Percentiles rank a stretch among this genome's conserved stretches.
Evolutionary conservation across 331 rosid species (phyloP).

Genomic region (Ulmus americana): DNA sequence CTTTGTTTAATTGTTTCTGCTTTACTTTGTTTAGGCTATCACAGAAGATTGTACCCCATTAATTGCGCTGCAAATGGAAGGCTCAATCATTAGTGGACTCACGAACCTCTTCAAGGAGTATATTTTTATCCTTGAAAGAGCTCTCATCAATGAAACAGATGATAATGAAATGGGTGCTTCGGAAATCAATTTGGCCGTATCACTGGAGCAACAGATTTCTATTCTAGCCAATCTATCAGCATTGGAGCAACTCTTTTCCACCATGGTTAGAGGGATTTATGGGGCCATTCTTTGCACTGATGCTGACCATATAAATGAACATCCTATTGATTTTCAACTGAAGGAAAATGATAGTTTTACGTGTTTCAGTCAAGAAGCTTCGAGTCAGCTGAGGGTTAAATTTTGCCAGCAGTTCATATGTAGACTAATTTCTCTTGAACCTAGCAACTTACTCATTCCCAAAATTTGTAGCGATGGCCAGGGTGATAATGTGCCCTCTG

Average conservation of each 20-base stretch:
- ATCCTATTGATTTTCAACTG: conserved; percentile 23
- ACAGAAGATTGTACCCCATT: conserved; percentile 47
- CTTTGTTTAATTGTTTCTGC: background rate
- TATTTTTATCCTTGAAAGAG: conserved; percentile 40
- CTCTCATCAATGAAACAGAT: conserved; percentile 30
- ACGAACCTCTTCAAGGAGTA: conserved; percentile 48
- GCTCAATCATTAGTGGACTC: conserved; percentile 41
- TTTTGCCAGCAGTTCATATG: conserved; percentile 47
- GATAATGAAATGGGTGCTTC: conserved; percentile 27
- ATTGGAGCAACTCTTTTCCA: conserved; percentile 32
- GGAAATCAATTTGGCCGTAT: conserved; percentile 38
- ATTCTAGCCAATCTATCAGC: conserved; percentile 58
- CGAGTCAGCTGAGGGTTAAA: conserved; percentile 39
- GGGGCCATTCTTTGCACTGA: conserved; percentile 18
- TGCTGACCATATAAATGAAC: conserved; percentile 23
- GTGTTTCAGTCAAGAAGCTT: conserved; percentile 39
- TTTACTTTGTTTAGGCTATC: conserved; percentile 36
- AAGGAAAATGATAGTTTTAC: conserved; percentile 40
- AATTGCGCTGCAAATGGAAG: conserved; percentile 49
- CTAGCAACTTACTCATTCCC: conserved; percentile 25
- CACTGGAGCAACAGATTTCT: conserved; percentile 51
- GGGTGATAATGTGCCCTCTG: conserved; percentile 45
- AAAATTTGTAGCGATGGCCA: conserved; percentile 24
- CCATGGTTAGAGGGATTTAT: conserved; percentile 31
- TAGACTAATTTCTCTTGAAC: conserved; percentile 27